Conservation (phyloP, 192 early-diverging fungal genomes). For the Oehlia diaphana region DNA sequence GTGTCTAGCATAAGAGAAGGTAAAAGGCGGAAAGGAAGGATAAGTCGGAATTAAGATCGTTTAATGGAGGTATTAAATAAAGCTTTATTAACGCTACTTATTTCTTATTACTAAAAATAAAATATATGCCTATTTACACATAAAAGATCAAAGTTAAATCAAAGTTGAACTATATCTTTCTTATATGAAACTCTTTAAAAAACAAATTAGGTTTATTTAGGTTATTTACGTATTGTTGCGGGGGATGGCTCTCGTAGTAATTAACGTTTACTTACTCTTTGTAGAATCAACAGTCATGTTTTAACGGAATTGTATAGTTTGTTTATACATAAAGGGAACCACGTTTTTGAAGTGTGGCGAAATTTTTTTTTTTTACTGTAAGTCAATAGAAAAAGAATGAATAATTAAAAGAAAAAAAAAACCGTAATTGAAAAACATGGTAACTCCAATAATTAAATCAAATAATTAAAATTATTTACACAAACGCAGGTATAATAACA, state of each 20-base stretch:
- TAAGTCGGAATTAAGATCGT: background rate
- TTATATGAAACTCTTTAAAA: no score
- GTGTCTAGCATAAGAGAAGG: conserved; percentile 39
- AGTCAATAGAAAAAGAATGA: no score
- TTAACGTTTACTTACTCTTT: background rate
- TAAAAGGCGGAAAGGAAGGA: background rate
- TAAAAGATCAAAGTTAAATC: background rate
- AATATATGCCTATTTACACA: background rate
- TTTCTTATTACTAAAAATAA: background rate
- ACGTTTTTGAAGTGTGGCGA: no score
- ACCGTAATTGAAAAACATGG: no score
- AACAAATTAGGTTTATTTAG: no score
- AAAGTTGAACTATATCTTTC: background rate
- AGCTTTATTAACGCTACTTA: background rate
- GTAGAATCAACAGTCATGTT: background rate
- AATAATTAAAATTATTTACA: no score
- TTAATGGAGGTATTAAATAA: background rate
- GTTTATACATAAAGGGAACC: no score
- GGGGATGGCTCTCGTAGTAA: background rate
- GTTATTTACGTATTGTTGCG: no score
- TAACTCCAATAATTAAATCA: no score
- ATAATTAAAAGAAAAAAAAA: no score
- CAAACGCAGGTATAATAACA: no score
- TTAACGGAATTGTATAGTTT: background rate
- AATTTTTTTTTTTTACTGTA: no score